Percentiles rank a stretch among this genome's conserved stretches.
These are phyloP conservation scores for Metschnikowia arizonensis DNA, from an alignment of 805 yeast species.

Conservation along the genomic window DNA sequence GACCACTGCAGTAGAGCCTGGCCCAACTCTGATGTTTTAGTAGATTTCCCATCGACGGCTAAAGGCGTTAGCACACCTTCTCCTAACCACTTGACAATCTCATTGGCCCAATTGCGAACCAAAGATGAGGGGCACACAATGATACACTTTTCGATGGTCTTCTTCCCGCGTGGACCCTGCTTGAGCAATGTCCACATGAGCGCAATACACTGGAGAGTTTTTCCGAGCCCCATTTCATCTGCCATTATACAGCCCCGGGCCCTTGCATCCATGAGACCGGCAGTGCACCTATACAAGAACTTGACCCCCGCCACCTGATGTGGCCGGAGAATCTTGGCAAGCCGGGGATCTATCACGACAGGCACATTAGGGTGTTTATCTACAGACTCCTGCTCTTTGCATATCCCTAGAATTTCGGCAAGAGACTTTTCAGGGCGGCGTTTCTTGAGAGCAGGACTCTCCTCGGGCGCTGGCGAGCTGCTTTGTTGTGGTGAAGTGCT, in stretches of 20 bases:
- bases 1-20: constrained; percentile 79
- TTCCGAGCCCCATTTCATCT: constrained; percentile 94
- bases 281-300: constrained; percentile 83
- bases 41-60: constrained; percentile 87
- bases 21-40: constrained; percentile 65
- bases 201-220: constrained; percentile 84
- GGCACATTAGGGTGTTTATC: constrained; percentile 79
- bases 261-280: constrained; percentile 76
- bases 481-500: constrained; percentile 8
- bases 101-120: constrained; percentile 97
- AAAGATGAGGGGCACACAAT: constrained; percentile 94
- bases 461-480: constrained; percentile 3
- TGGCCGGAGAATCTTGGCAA: constrained; percentile 83
- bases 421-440: constrained; percentile 58
- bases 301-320: constrained; percentile 96
- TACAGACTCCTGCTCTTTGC: constrained; percentile 44
- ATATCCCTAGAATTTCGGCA: constrained; percentile 76
- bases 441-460: constrained; percentile 23
- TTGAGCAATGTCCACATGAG: constrained; percentile 87
- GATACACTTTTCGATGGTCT: constrained; percentile 82
- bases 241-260: constrained; percentile 98
- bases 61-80: constrained; percentile 83
- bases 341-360: constrained; percentile 88
- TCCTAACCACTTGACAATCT: constrained; percentile 91
- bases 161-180: constrained; percentile 82